Percentiles rank a stretch among this genome's conserved stretches.
These are phyloP conservation scores for Wickerhamomyces strasburgensis DNA, from an alignment of 805 yeast species.

Conservation along the genomic window DNA sequence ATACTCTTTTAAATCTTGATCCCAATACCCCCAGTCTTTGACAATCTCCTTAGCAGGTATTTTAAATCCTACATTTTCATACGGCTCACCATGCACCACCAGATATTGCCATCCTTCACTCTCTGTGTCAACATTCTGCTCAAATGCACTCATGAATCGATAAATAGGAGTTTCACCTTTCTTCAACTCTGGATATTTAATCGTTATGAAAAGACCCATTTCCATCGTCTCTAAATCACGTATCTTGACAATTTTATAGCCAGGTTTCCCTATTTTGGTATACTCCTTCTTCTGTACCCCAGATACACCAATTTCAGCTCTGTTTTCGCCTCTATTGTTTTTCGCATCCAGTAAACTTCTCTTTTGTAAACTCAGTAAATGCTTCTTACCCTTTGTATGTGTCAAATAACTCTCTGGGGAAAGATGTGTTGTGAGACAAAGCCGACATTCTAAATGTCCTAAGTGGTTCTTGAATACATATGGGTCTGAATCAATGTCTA, in stretches of 20 bases:
- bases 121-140: slow-evolving; percentile 49
- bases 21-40: slow-evolving; percentile 66
- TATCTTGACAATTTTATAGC: slow-evolving; percentile 61
- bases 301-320: slow-evolving; percentile 27
- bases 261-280: slow-evolving; percentile 62
- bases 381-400: slow-evolving; percentile 82
- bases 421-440: slow-evolving; percentile 79
- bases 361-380: slow-evolving; percentile 64
- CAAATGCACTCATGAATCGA: slow-evolving; percentile 75
- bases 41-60: slow-evolving; percentile 55
- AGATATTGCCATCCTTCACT: slow-evolving; percentile 55
- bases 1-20: slow-evolving; percentile 59
- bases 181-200: slow-evolving; percentile 49
- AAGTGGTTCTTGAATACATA: slow-evolving; percentile 77
- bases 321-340: slow-evolving; percentile 1
- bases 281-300: slow-evolving; percentile 14
- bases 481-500: slow-evolving; percentile 62
- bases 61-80: slow-evolving; percentile 72
- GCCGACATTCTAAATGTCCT: slow-evolving; percentile 80
- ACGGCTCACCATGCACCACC: slow-evolving; percentile 85
- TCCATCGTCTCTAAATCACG: slow-evolving; percentile 50
- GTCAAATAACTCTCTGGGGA: slow-evolving; percentile 77
- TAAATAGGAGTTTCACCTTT: slow-evolving; percentile 51
- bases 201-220: slow-evolving; percentile 64
- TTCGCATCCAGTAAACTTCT: slow-evolving; percentile 39